These are phyloP conservation scores for Penicillium palitans DNA, from an alignment of 2,329 filamentous ascomycete genomes.

Conservation along the genomic window DNA sequence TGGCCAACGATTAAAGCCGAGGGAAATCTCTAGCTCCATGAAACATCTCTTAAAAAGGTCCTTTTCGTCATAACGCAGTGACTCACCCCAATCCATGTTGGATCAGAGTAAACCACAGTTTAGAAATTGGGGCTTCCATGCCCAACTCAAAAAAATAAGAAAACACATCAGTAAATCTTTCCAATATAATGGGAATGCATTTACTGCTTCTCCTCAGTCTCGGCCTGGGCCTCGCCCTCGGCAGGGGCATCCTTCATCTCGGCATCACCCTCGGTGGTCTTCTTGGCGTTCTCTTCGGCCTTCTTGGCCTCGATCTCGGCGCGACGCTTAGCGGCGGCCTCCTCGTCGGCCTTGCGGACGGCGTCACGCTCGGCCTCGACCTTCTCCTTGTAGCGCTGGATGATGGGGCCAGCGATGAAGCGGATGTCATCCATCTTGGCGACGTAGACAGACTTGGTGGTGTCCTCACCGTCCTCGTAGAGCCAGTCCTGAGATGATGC, in stretches of 20 bases:
- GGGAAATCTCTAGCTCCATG: constrained; percentile 25
- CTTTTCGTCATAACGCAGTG: constrained; percentile 28
- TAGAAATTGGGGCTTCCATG: not conserved
- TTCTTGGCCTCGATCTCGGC: constrained; percentile 69
- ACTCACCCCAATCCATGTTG: constrained; percentile 2
- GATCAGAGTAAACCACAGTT: not conserved
- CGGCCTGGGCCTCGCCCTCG: constrained; percentile 28
- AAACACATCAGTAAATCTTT: constrained; percentile 11
- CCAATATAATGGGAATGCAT: constrained; percentile 2
- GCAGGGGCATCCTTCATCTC: constrained; percentile 64
- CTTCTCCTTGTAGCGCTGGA: constrained; percentile 95
- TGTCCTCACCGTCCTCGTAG: constrained; percentile 94
- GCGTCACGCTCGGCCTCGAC: constrained; percentile 81
- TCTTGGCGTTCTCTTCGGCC: constrained; percentile 48
- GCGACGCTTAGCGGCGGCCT: constrained; percentile 61
- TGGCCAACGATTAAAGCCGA: constrained; percentile 8
- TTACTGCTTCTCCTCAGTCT: constrained; percentile 43
- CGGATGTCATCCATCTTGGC: constrained; percentile 96
- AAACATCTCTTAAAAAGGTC: constrained; percentile 25
- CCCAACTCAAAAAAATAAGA: not conserved
- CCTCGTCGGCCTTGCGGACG: constrained; percentile 65
- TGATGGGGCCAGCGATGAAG: constrained; percentile 82
- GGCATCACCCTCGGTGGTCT: constrained; percentile 44
- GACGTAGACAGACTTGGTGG: constrained; percentile 88
- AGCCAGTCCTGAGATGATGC: constrained; percentile 76